Base-by-base conservation (phyloP, 1,284 basidiomycete genomes). In the Puccinia coronata region DNA sequence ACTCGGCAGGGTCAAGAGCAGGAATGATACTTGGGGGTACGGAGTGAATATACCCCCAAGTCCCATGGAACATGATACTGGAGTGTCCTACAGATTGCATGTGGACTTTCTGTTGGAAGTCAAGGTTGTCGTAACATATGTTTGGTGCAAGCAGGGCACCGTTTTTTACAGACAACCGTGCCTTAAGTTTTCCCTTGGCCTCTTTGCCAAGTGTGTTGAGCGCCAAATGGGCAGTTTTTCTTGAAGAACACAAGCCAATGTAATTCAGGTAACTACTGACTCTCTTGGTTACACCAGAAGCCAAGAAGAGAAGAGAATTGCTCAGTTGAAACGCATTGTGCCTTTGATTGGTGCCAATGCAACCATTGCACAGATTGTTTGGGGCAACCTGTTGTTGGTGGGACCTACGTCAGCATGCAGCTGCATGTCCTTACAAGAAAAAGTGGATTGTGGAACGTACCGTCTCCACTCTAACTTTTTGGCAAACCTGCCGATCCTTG, bases 21-120 rank as follows among this genome's bases (percentile, higher is more conserved):
- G 28, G 28, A 57, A 57, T 23, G 9, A n/a, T 23, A 43, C 43
- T 43, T 5, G 57, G 57, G 25, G 57, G 57, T 3, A 31, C 23
- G 2, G 57, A 61, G 25, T 55, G 36, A 0, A 41, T 49, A 25
- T 57, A 57, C 23, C 51, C 51, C 43, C 51, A 74, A 34, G 51
- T 74, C 23, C 51, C 72, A 57, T 74, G 72, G 39, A 74, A 74
- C 53, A 74, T 36, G 14, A 28, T n/a, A 20, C 36, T 53, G 16
- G 5, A 31, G 8, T 39, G 23, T 23, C 57, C 51, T 11, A 74
- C 28, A 25, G 36, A n/a, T 23, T n/a, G n/a, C n/a, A n/a, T n/a
- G n/a, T n/a, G n/a, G n/a, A n/a, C n/a, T n/a, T n/a, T n/a, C n/a
- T n/a, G 43, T n/a, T n/a, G 39, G 41, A 67, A 6, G 36, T 39